phyloP scores from a whole-genome alignment of 2,329 filamentous ascomycete genomes.

The Cladosporium cucumerinum region DNA sequence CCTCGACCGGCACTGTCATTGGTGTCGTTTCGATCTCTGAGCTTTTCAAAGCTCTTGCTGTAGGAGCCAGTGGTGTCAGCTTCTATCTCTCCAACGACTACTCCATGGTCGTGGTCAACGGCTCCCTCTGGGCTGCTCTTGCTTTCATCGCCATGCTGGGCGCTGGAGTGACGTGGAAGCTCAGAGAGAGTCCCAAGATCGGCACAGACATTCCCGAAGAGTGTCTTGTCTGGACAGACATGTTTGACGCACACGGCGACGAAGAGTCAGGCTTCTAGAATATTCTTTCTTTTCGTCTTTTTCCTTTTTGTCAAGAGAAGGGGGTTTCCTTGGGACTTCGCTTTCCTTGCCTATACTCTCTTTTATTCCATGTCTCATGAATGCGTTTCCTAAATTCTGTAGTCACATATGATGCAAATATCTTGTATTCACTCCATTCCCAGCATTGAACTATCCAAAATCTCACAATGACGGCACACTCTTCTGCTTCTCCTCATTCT shows the following conservation, averaged over 20 bases:
- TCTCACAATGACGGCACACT: neutral
- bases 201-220: constrained; percentile 43
- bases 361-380: neutral
- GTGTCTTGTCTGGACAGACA: constrained; percentile 45
- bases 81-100: constrained; percentile 46
- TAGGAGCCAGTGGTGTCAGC: constrained; percentile 44
- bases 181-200: constrained; percentile 44
- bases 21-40: constrained; percentile 48
- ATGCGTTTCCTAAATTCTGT: neutral
- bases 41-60: constrained; percentile 47
- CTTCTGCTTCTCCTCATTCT: constrained; percentile 5
- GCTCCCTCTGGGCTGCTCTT: constrained; percentile 45
- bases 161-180: constrained; percentile 44
- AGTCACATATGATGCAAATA: neutral
- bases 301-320: neutral
- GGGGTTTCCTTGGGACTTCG: neutral
- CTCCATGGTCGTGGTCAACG: constrained; percentile 43
- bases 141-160: constrained; percentile 41
- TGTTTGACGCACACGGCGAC: constrained; percentile 44
- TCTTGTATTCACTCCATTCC: neutral
- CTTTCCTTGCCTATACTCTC: neutral
- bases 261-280: constrained; percentile 24
- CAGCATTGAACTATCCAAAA: neutral
- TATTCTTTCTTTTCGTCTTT: neutral
- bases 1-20: constrained; percentile 46